Base-by-base conservation (phyloP, 2,329 filamentous ascomycete species). In the Exophiala lecanii-corni region DNA sequence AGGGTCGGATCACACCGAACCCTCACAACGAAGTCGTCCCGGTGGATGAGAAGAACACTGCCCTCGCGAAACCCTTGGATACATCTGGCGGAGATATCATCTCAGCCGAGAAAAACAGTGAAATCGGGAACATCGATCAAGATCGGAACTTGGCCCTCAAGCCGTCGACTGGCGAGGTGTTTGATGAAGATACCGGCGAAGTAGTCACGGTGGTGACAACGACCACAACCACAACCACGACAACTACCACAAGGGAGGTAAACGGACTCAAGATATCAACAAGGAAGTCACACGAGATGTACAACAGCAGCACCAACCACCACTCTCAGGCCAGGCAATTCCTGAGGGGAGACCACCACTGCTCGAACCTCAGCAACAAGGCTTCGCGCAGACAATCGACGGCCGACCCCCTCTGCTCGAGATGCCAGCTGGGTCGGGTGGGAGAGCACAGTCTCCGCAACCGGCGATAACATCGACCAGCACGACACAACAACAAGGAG, bases 161-260 rank as follows among this genome's bases (percentile, higher is more conserved):
- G 31, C 49, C 44, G 9, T 51, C 51, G 12, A 55, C 51, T 3
- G 53, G 53, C 15, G 49, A 55, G 34, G 53, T 55, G 5, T 52
- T 54, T 41, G 53, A 55, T 33, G 46, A 53, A 32, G 53, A 55
- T 19, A 55, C 53, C 7, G 53, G 53, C 9, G 51, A 55, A 23
- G 43, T 55, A n/a, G 49, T 55, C 12, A 55, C 53, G 9, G 49
- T 54, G 5, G 53, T 55, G 30, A 50, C 47, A 7, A 55, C 53
- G 6, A 55, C 53, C 2, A 55, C 53, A 1, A 55, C 53, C 2
- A 55, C 53, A 2, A 55, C 53, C 13, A 55, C 53, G 4, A 55
- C 53, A 4, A 55, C 53, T 13, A 55, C 53, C 5, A 55, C 47
- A 21, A 49, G 30, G 45, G 35, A 37, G 48, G 48, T 6, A 51